Evolutionary conservation across 2,329 filamentous ascomycete species (phyloP).

Genomic region (Monascus ruber): DNA sequence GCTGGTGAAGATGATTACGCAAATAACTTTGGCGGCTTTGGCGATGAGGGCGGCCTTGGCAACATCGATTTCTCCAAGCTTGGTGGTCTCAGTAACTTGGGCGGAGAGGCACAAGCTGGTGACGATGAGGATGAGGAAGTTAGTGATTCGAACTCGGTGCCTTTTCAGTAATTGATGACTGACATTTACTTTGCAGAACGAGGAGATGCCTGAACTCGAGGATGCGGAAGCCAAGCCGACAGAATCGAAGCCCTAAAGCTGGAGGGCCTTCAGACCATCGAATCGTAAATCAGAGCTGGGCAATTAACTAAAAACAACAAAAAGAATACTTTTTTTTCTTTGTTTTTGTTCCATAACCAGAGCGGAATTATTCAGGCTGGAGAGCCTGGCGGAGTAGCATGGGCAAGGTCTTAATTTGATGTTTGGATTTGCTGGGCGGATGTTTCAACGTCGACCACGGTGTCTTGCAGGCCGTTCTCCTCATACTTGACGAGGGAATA

Average conservation of each 20-base stretch:
- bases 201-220: constrained; percentile 71
- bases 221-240: constrained; percentile 32
- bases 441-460: too few species aligned
- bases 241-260: constrained; percentile 24
- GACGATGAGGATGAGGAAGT: constrained; percentile 36
- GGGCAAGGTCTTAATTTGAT: neutral
- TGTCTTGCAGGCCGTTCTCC: too few species aligned
- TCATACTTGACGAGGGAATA: too few species aligned
- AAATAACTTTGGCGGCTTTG: constrained; percentile 43
- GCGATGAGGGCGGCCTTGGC: constrained; percentile 59
- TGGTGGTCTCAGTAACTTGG: constrained; percentile 45
- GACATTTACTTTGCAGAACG: constrained; percentile 38
- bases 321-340: neutral
- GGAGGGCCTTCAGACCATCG: constrained; percentile 21
- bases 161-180: neutral
- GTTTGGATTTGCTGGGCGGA: neutral
- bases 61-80: constrained; percentile 94
- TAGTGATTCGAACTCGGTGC: constrained; percentile 37
- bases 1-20: constrained; percentile 63
- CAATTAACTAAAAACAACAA: neutral
- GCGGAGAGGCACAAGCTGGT: constrained; percentile 29
- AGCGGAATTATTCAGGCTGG: neutral
- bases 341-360: neutral
- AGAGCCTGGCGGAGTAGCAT: neutral
- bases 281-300: neutral